Percentiles rank a stretch among this genome's conserved stretches.
Evolutionary conservation across 1,284 basidiomycete species (phyloP).

Genomic region (Ganoderma boninense): DNA sequence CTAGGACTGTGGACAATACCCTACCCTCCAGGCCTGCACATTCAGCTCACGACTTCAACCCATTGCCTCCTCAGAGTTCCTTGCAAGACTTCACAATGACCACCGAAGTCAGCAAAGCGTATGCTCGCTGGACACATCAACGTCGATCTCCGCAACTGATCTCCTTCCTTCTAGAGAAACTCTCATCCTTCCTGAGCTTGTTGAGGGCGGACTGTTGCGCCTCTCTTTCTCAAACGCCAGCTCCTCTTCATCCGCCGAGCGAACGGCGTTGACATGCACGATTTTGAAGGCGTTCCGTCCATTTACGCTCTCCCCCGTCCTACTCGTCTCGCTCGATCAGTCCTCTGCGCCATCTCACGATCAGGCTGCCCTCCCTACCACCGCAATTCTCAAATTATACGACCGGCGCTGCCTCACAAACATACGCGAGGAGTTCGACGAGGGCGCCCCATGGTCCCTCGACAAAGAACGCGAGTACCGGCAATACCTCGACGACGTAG

Average conservation of each 20-base stretch:
- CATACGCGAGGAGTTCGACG: background rate
- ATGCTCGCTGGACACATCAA: background rate
- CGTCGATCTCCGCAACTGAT: background rate
- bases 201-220: background rate
- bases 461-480: constrained; percentile 8
- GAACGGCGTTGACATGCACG: background rate
- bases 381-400: background rate
- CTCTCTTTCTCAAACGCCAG: background rate
- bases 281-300: background rate
- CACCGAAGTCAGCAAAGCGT: background rate
- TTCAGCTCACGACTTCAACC: background rate
- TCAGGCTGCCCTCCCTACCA: background rate
- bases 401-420: constrained; percentile 6
- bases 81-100: background rate
- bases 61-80: background rate
- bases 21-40: background rate
- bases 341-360: background rate
- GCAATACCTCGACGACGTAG: constrained; percentile 6
- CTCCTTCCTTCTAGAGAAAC: background rate
- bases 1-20: background rate
- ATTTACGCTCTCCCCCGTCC: constrained; percentile 2
- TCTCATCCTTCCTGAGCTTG: background rate
- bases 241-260: background rate
- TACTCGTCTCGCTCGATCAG: background rate
- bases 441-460: constrained; percentile 8